Conservation (phyloP, 2,329 filamentous ascomycete genomes). For the Nigrospora osmanthi region DNA sequence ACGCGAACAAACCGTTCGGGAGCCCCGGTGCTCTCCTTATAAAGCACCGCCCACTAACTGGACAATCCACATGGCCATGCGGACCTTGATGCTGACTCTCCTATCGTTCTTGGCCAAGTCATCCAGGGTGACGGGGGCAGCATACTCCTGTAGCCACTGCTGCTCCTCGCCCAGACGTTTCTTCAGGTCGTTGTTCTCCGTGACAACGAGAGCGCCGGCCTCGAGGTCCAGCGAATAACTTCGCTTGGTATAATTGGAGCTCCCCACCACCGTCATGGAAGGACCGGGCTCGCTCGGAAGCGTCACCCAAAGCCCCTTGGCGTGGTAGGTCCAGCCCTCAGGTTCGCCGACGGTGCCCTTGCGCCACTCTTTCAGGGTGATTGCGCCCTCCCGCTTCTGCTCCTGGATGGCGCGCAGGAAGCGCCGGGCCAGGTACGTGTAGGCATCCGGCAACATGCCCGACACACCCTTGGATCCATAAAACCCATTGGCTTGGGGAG, state of each 20-base stretch:
- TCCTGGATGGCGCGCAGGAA: conserved; percentile 60
- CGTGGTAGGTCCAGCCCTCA: conserved; percentile 94
- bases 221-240: conserved; percentile 92
- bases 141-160: conserved; percentile 69
- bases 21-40: conserved; percentile 27
- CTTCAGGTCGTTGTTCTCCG: conserved; percentile 65
- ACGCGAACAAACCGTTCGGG: too few relatives aligned
- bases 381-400: conserved; percentile 40
- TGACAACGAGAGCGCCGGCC: conserved; percentile 80
- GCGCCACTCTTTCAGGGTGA: conserved; percentile 82
- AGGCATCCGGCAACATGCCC: conserved; percentile 83
- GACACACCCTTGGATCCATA: conserved; percentile 83
- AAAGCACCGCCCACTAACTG: conserved; percentile 79
- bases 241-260: conserved; percentile 91
- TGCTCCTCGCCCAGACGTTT: conserved; percentile 71
- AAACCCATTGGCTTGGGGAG: conserved; percentile 91
- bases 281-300: conserved; percentile 59
- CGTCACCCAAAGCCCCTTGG: conserved; percentile 90
- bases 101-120: conserved; percentile 78
- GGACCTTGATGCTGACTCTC: conserved; percentile 76
- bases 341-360: conserved; percentile 72
- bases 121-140: conserved; percentile 59
- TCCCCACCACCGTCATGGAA: conserved; percentile 76
- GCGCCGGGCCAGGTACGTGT: conserved; percentile 76
- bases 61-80: conserved; percentile 91